Base-by-base conservation (phyloP, 345 rosid genomes). In the Pugionium dolabratum region DNA sequence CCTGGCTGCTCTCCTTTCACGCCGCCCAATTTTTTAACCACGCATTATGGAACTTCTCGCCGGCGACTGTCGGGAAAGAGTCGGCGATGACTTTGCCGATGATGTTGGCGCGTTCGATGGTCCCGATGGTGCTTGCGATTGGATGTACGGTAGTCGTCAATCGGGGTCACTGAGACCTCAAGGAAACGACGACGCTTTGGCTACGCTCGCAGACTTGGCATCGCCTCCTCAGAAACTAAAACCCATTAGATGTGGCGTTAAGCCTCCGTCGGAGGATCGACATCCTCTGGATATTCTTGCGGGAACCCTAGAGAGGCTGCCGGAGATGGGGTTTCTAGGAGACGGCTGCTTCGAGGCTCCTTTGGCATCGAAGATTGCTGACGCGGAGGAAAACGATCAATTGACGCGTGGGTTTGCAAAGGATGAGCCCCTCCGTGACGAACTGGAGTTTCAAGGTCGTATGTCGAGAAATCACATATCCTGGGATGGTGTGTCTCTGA, bases 181-280 rank as follows among this genome's bases (percentile, higher is more conserved):
- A 28, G 45, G 48, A 48, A 36, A 59, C 68, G 63, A 65, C 76
- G 59, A 65, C 64, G 76, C 66, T 11, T 66, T 64, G 9, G 74
- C 69, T 2, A 61, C 73, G 11, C 77, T 74, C 46, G 77, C 73
- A 9, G 73, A 67, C 48, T 61, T 74, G 59, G 77, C 77, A 5
- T 39, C 79, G 4, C 87, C 84, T 58, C 84, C 81, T 18, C 89
- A 76, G 80, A 86, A 89, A 80, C 83, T 86, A 37, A 82, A 80
- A 41, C 92, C 96, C 1, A 79, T 86, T 32, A 76, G 92, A 62
- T 77, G 67, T 72, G 72, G 43, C 53, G 78, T 48, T 36, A 67
- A 80, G 77, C 60, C 79, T 33, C 65, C 84, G 8, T 43, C 44
- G 5, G 79, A 72, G 55, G 60, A 72, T 64, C 54, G 57, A 28